These are phyloP conservation scores for Lepidium campestre DNA, from an alignment of 441 rosid species.

Conservation along the genomic window DNA sequence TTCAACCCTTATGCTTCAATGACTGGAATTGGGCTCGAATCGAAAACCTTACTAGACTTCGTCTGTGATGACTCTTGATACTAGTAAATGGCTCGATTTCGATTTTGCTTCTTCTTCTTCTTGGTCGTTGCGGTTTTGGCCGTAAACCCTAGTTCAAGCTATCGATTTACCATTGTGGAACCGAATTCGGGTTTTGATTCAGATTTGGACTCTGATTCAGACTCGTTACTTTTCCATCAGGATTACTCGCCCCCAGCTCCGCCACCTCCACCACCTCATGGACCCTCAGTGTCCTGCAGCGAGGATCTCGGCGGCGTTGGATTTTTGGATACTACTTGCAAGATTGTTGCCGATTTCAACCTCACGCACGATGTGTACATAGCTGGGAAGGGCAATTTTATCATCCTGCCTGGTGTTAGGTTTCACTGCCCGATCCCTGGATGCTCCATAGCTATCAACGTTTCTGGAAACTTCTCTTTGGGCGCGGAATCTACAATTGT, in stretches of 20 bases:
- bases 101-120: slow-evolving; percentile 18
- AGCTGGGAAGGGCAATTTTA: slow-evolving; percentile 73
- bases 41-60: slow-evolving; percentile 31
- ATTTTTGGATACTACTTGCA: slow-evolving; percentile 69
- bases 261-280: slow-evolving; percentile 90
- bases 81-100: slow-evolving; percentile 57
- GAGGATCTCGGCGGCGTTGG: slow-evolving; percentile 97
- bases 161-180: slow-evolving; percentile 28
- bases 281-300: slow-evolving; percentile 75
- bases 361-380: slow-evolving; percentile 78
- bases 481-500: slow-evolving; percentile 58
- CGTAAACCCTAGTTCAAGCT: slow-evolving; percentile 31
- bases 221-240: slow-evolving; percentile 51
- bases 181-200: slow-evolving; percentile 27
- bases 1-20: slow-evolving; percentile 19
- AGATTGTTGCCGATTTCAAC: slow-evolving; percentile 75
- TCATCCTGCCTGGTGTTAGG: slow-evolving; percentile 65
- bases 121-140: slow-evolving; percentile 28
- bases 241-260: slow-evolving; percentile 96
- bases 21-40: slow-evolving; percentile 26
- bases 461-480: slow-evolving; percentile 70
- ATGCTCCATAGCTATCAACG: slow-evolving; percentile 63
- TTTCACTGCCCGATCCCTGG: slow-evolving; percentile 59
- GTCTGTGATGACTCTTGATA: slow-evolving; percentile 45
- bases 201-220: slow-evolving; percentile 39